Base-by-base conservation (phyloP, 495 filamentous ascomycete genomes). In the Pseudomonodictys pantanalensis region DNA sequence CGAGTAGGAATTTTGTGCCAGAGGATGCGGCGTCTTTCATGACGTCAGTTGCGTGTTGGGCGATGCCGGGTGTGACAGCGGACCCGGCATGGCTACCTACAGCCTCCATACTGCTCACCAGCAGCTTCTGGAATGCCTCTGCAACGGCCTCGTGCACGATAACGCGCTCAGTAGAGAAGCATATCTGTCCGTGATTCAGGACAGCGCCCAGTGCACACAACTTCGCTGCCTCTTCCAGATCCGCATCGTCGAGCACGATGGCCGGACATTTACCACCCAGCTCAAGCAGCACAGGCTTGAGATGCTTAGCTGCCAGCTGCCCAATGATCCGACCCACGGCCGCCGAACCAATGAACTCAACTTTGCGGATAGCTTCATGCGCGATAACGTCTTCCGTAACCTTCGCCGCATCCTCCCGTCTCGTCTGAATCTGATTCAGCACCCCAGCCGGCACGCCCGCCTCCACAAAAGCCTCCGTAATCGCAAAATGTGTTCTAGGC, bases 111-210 rank as follows among this genome's bases (percentile, higher is more conserved):
- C 45, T 56, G 26, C 61, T 64, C 11, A 56, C 32, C 1, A 70
- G 55, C n/a, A 72, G 25, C 1, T 44, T 18, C 39, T 63, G 53
- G 48, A 64, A 63, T 30, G 56, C 17, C 47, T 66, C 44, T 15
- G 25, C 33, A 15, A 58, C 58, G 25, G 28, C 48, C 51, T 52
- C 18, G 42, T 60, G 54, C n/a, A 73, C 70, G 30, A 73, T 67
- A 39, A 73, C 68, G 3, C 69, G 67, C 25, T 73, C 70, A 0
- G 70, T 73, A 4, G 67, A 70, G 33, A 73, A 68, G 63, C 70
- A 73, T n/a, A 73, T 70, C 57, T 73, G 69, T 12, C 70, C 70
- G 42, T 70, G 67, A 50, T 73, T 62, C 56, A 70, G n/a, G n/a
- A 65, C 57, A 25, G 69, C 67, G 23, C 69, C 70, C 33, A 69